Evolutionary conservation across 805 yeast species (phyloP), one percentile per base, ranked within the genome.

Genomic region (Cyberlindnera xylosilytica): DNA sequence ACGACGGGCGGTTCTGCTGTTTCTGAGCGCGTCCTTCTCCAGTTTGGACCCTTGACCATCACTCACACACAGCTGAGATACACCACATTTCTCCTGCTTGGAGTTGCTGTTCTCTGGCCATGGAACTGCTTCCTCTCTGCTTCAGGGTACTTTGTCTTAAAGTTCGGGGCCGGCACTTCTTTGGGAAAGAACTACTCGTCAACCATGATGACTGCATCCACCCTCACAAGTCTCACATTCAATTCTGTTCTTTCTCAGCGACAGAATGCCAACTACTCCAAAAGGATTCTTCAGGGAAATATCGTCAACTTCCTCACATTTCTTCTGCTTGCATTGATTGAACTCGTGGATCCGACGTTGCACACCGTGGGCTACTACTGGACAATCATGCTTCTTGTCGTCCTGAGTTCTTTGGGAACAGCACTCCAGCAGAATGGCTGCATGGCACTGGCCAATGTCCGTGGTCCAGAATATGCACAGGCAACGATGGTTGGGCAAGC

Each of bases 401-500:
- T 79, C 17, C 49, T 75, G 2, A 80, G 91, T 41, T 73, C 96
- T 4, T 52, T 83, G 37, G 95, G 95, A 13, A 80, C 93, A 2
- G 82, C 95, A 26, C 65, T 82, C 49, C 83, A 93, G 2, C 99
- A 91, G 56, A 91, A 87, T 56, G 97, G 97, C 11, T 73, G 86
- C 8, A 79, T 90, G 80, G 96, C 98, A 5, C 72, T 87, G 31
- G 93, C 83, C 3, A 86, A 87, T 54, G 78, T 83, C 1, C 70
- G 79, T 57, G 90, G 93, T 4, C 73, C 87, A 1, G 73, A 79
- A 12, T 86, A 77, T 58, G 90, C 95, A 10, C 96, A 93, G 56
- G 95, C 86, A 0, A 84, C 84, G 2, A 87, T 93, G 84, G 90
- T 90, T 3, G 99, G 99, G 2, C 96, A 91, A 62, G 96, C 96